Conservation (phyloP, 2,329 filamentous ascomycete species). For the Neurospora sp. region DNA sequence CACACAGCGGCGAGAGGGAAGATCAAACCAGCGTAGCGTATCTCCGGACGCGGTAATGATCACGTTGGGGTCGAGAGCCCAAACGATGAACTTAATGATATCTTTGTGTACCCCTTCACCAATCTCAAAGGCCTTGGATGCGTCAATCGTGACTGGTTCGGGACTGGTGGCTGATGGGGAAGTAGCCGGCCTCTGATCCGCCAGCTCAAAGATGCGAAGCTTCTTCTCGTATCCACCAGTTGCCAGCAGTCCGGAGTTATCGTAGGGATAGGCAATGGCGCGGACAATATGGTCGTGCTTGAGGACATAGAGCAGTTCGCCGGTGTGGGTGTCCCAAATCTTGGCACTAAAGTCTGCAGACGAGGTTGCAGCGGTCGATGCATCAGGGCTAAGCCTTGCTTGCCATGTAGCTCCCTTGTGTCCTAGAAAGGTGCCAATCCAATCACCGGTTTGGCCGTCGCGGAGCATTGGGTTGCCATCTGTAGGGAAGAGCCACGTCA, state of each 20-base stretch:
- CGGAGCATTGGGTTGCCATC: conserved; percentile 98
- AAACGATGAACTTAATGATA: conserved; percentile 93
- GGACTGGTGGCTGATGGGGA: conserved; percentile 24
- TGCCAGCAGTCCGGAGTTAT: conserved; percentile 73
- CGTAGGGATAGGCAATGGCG: conserved; percentile 78
- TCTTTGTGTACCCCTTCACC: conserved; percentile 73
- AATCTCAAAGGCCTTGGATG: conserved; percentile 71
- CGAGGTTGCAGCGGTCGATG: conserved; percentile 79
- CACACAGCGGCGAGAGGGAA: conserved; percentile 65
- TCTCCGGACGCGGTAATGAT: conserved; percentile 89
- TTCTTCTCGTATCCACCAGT: conserved; percentile 97
- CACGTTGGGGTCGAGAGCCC: conserved; percentile 80
- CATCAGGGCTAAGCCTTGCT: conserved; percentile 79
- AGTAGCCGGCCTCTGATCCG: conserved; percentile 38
- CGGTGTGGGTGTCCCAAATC: conserved; percentile 94
- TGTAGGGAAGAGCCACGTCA: conserved; percentile 27
- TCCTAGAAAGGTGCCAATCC: conserved; percentile 96
- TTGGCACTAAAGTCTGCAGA: conserved; percentile 95
- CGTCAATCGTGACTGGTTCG: conserved; percentile 38
- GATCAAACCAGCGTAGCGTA: conserved; percentile 87
- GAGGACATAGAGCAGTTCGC: conserved; percentile 77
- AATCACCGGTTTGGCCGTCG: conserved; percentile 90
- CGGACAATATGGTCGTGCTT: conserved; percentile 94
- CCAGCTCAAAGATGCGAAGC: conserved; percentile 83
- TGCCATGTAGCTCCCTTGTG: conserved; percentile 99